These are phyloP conservation scores for Paramyrothecium roridum DNA, from an alignment of 2,329 filamentous ascomycete species.

Conservation along the genomic window DNA sequence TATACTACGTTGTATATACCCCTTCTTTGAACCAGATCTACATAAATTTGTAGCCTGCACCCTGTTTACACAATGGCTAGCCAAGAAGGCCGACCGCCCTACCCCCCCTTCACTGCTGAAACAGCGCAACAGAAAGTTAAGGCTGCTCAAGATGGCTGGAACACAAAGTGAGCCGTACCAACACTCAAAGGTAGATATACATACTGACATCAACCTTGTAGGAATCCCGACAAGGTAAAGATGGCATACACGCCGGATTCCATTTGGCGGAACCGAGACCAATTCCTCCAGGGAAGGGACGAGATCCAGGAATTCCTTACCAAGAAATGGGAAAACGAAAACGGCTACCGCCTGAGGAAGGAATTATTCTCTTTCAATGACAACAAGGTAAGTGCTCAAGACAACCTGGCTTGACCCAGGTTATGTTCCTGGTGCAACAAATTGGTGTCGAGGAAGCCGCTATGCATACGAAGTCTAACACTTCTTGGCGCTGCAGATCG, in stretches of 20 bases:
- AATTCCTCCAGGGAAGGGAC: constrained; percentile 66
- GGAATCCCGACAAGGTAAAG: constrained; percentile 62
- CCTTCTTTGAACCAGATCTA: no score
- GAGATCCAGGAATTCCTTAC: constrained; percentile 67
- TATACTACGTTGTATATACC: no score
- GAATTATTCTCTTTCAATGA: constrained; percentile 77
- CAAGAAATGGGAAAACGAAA: constrained; percentile 71
- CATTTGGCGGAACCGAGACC: constrained; percentile 76
- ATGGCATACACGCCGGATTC: constrained; percentile 72
- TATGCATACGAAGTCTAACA: no score
- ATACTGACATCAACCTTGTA: constrained; percentile 23
- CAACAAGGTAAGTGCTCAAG: constrained; percentile 45
- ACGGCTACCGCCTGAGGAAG: constrained; percentile 72
- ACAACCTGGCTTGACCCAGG: no score
- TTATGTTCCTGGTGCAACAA: background rate
- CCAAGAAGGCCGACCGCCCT: constrained; percentile 32
- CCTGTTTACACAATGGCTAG: background rate
- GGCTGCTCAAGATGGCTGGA: constrained; percentile 80
- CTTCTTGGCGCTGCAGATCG: constrained; percentile 49
- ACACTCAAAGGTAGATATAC: background rate
- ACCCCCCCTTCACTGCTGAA: constrained; percentile 72
- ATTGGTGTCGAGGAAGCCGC: no score
- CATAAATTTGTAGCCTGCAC: no score
- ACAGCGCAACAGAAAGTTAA: constrained; percentile 76
- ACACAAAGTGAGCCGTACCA: constrained; percentile 55